Percentiles rank a stretch among this genome's conserved stretches.
These are phyloP conservation scores for Alectoria sarmentosa DNA, from an alignment of 495 filamentous ascomycete genomes.

Conservation along the genomic window DNA sequence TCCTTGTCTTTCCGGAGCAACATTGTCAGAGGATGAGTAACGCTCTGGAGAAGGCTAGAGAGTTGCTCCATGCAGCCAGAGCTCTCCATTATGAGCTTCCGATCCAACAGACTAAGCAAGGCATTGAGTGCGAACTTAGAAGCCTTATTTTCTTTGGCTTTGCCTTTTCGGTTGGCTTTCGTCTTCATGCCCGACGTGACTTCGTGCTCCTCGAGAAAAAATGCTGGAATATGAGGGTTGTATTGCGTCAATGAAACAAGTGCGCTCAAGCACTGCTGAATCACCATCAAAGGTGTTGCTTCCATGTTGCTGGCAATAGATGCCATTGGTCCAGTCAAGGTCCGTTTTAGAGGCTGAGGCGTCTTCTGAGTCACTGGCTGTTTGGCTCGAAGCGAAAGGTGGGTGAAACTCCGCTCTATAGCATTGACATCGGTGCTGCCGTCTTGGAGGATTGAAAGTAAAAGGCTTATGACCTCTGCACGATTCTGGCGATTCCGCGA, in stretches of 20 bases:
- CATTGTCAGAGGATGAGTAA: constrained; percentile 78
- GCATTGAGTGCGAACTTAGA: constrained; percentile 89
- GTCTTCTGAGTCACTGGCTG: constrained; percentile 70
- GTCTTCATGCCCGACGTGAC: constrained; percentile 63
- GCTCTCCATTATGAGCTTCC: constrained; percentile 90
- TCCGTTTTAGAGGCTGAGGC: constrained; percentile 68
- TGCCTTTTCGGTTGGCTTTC: constrained; percentile 72
- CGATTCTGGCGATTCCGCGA: constrained; percentile 93
- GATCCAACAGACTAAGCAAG: constrained; percentile 78
- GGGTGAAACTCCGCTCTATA: constrained; percentile 90
- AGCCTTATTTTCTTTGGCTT: constrained; percentile 75
- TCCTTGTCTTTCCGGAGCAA: constrained; percentile 82
- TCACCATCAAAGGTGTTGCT: constrained; percentile 86
- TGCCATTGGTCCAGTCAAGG: constrained; percentile 48
- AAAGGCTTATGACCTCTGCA: constrained; percentile 85
- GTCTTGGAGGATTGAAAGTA: constrained; percentile 94
- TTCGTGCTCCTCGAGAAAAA: constrained; percentile 96
- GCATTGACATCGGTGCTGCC: constrained; percentile 87
- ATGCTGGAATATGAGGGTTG: constrained; percentile 77
- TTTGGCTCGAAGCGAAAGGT: constrained; percentile 85
- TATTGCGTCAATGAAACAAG: constrained; percentile 73
- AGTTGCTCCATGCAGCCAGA: constrained; percentile 91
- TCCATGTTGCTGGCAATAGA: constrained; percentile 58
- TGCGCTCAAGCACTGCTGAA: constrained; percentile 85
- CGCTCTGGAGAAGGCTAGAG: constrained; percentile 74